Evolutionary conservation across 129 eudicot species (phyloP).

Genomic region (Apium graveolens): DNA sequence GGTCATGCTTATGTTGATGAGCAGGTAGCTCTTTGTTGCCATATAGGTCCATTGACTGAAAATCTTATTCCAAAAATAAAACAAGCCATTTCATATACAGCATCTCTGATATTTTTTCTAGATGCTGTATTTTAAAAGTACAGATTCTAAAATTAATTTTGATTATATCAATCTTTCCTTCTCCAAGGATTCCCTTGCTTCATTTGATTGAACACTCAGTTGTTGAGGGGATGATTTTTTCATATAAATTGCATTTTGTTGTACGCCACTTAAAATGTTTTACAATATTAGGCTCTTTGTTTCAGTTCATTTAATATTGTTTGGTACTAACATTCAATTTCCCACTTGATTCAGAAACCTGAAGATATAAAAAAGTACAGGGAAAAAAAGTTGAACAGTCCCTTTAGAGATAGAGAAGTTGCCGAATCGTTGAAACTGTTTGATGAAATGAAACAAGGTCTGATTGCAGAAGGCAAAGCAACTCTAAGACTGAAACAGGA

Average conservation of each 20-base stretch:
- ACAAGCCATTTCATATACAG: background rate
- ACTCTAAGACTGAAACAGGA: slow-evolving; percentile 94
- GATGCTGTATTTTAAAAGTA: background rate
- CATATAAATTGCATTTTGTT: background rate
- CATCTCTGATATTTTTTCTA: background rate
- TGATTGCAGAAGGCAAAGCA: slow-evolving; percentile 92
- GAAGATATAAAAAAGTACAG: slow-evolving; percentile 86
- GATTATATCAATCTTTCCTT: background rate
- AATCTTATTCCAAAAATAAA: background rate
- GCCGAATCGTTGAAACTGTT: slow-evolving; percentile 67
- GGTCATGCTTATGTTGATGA: slow-evolving; percentile 97
- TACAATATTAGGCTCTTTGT: background rate
- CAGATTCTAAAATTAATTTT: background rate
- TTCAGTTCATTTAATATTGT: background rate
- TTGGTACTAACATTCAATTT: slow-evolving; percentile 4
- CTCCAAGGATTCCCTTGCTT: background rate
- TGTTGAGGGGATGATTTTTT: background rate
- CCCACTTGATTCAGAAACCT: slow-evolving; percentile 39
- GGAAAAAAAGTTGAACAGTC: slow-evolving; percentile 89
- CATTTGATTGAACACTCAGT: background rate
- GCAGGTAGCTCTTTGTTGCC: slow-evolving; percentile 43
- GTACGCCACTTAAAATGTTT: background rate
- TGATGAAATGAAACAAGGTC: slow-evolving; percentile 78
- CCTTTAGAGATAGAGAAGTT: slow-evolving; percentile 88
- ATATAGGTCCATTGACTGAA: background rate